Conservation (phyloP, 192 early-diverging fungal genomes). For the Linnemannia hyalina region DNA sequence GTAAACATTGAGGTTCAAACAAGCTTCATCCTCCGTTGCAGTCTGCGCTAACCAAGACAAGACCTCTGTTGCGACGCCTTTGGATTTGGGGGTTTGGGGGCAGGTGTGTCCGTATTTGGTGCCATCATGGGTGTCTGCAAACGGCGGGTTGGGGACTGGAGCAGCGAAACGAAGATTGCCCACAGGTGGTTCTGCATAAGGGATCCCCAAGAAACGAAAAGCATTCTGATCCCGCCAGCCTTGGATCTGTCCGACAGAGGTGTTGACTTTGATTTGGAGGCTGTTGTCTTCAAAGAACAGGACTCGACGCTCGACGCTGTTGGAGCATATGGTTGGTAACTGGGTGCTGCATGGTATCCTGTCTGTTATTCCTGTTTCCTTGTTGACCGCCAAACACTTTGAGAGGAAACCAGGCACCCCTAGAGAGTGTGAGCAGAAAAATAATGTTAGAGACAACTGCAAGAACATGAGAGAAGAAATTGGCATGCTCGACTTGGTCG, state of each 20-base stretch:
- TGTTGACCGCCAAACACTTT: conserved; percentile 41
- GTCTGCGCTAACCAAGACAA: conserved; percentile 15
- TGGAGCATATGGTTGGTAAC: conserved; percentile 36
- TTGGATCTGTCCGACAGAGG: conserved; percentile 30
- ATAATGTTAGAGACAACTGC: neutral
- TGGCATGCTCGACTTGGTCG: neutral
- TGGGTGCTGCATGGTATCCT: conserved; percentile 23
- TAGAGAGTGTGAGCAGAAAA: neutral
- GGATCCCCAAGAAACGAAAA: conserved; percentile 51
- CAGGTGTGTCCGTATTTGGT: conserved; percentile 16
- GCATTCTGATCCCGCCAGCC: conserved; percentile 52
- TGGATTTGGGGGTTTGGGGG: conserved; percentile 20
- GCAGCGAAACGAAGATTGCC: conserved; percentile 36
- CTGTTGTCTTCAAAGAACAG: conserved; percentile 37
- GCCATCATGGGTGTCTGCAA: conserved; percentile 2
- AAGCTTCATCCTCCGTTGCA: conserved; percentile 41
- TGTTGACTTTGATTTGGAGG: conserved; percentile 42
- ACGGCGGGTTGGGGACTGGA: conserved; percentile 33
- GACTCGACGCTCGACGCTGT: conserved; percentile 32
- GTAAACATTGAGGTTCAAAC: conserved; percentile 48
- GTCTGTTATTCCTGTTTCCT: conserved; percentile 22
- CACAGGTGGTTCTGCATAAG: conserved; percentile 45
- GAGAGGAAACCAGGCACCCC: conserved; percentile 10
- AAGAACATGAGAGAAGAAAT: neutral
- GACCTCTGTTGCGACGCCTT: conserved; percentile 2